Base-by-base conservation (phyloP, 2,329 filamentous ascomycete genomes). In the Calonectria fujianensis region DNA sequence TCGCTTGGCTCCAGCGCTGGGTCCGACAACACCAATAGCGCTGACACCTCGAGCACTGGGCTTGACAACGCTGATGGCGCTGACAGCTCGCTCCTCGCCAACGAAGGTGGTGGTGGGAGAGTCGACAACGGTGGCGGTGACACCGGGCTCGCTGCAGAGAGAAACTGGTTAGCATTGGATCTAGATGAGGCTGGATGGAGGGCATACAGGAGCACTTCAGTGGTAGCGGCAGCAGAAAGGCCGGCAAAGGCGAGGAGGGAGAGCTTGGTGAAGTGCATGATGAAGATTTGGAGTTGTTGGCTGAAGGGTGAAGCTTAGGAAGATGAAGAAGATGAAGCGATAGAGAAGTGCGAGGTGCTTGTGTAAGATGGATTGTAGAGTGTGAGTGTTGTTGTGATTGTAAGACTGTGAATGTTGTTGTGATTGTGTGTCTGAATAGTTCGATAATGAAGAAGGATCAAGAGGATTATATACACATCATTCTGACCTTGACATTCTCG, bases 261-360 rank as follows among this genome's bases (percentile, higher is more conserved):
- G 74, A 80, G 35, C 74, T 82, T 80, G 63, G 74, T 72, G 79
- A 78, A 81, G 41, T 61, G 80, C 80, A 81, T 81, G 27, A 9
- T 77, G 72, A 63, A 31, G 50, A 66, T 29, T 32, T 65, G 24
- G 57, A 10, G 41, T 48, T 41, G 35, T 41, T 63, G 24, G 24
- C 4, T 29, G 35, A 39, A 63, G 24, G 3, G 24, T 20, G 20
- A 35, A 39, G 4, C 29, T 20, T 4, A 13, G 10, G 4, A 14
- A 29, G 35, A 63, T 27, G 35, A 29, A 11, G 13, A 27, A 4
- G 37, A 9, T 35, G n/a, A 37, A 14, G 39, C 24, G 20, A 24
- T 59, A 18, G 32, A 59, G 54, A 39, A 59, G 3, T 37, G 20
- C 7, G 35, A 35, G n/a, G 14, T 63, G 27, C 2, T 6, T 18